Evolutionary conservation across 306 rosid genomes (phyloP).

Genomic region (Vicia villosa): DNA sequence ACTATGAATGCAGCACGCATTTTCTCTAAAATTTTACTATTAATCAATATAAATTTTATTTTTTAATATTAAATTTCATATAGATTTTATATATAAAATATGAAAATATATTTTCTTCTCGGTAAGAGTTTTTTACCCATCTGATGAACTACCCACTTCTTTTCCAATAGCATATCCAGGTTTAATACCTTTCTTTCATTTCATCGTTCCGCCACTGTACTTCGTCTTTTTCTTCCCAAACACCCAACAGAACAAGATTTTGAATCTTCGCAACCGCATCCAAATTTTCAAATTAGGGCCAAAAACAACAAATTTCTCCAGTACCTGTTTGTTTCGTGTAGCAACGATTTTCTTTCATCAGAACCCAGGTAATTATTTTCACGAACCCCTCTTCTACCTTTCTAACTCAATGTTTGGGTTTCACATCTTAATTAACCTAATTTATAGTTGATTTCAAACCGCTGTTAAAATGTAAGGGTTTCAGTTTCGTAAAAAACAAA

Average conservation of each 20-base stretch:
- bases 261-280: conserved; percentile 2
- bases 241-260: not conserved
- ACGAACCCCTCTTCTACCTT: not conserved
- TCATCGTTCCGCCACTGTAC: not conserved
- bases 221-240: not conserved
- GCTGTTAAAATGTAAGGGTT: not conserved
- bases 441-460: not conserved
- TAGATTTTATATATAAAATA: no score
- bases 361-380: conserved; percentile 17
- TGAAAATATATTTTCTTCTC: no score
- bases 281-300: conserved; percentile 6
- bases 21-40: no score
- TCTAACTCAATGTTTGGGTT: conserved; percentile 18
- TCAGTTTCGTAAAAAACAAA: not conserved
- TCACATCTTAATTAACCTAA: not conserved
- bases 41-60: no score
- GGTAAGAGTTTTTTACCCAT: not conserved
- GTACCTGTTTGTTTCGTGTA: not conserved
- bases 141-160: not conserved
- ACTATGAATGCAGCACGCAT: no score
- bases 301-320: conserved; percentile 2
- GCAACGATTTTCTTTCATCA: conserved; percentile 24
- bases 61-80: no score
- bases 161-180: conserved; percentile 6
- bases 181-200: conserved; percentile 7